phyloP scores from a whole-genome alignment of 1,284 basidiomycete genomes.

The Polyporus tsugae region DNA sequence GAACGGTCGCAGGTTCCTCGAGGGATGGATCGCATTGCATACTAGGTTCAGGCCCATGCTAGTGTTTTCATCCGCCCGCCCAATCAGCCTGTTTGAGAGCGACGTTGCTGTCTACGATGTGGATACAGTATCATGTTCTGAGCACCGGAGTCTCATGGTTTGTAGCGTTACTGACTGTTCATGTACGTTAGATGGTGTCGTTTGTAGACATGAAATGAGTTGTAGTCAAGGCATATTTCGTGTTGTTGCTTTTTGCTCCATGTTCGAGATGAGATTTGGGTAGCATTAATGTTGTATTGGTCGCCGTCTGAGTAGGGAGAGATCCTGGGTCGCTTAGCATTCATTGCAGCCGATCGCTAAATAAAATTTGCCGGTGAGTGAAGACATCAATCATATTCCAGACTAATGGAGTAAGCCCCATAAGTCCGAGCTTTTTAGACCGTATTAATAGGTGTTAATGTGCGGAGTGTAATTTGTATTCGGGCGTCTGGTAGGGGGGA shows the following conservation, averaged over 20 bases:
- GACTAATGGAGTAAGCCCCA: neutral
- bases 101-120: neutral
- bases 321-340: too few species aligned
- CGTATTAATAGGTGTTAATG: neutral
- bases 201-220: neutral
- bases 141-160: neutral
- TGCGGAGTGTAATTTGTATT: constrained; percentile 3
- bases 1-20: constrained; percentile 18
- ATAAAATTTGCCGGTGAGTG: neutral
- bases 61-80: neutral
- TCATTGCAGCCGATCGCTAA: too few species aligned
- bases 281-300: too few species aligned
- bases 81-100: neutral
- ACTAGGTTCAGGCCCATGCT: neutral
- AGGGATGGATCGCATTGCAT: constrained; percentile 28
- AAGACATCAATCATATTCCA: neutral
- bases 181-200: neutral
- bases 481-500: neutral
- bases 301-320: too few species aligned
- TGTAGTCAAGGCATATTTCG: neutral
- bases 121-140: neutral
- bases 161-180: neutral
- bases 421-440: neutral
- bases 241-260: neutral
- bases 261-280: too few species aligned